Evolutionary conservation across 352 stramenopile genomes (phyloP).

Genomic region (Pythium catenulatum): DNA sequence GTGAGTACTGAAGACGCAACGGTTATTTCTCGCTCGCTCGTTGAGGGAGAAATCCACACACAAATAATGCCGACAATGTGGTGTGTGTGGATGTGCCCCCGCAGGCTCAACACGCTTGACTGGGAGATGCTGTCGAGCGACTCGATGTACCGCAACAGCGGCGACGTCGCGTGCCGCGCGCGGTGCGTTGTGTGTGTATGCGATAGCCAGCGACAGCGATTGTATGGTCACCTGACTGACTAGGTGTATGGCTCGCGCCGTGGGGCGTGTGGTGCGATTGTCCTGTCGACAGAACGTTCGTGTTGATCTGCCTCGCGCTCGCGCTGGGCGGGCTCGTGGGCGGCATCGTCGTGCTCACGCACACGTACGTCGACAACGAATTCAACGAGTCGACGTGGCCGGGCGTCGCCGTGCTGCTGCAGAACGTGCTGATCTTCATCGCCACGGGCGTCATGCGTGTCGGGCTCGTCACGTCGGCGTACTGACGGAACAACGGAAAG

Average conservation of each 20-base stretch:
- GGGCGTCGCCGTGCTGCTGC: constrained; percentile 76
- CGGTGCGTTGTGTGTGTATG: no score
- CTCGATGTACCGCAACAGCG: constrained; percentile 68
- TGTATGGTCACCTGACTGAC: no score
- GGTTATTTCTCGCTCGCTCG: no score
- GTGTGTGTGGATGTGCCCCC: neutral
- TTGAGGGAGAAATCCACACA: neutral
- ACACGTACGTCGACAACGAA: constrained; percentile 77
- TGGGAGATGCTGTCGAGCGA: constrained; percentile 78
- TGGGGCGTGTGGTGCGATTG: no score
- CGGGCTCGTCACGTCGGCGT: constrained; percentile 64
- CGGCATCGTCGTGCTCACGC: constrained; percentile 79
- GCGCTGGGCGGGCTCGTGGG: constrained; percentile 67
- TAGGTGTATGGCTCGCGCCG: no score
- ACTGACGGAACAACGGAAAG: neutral
- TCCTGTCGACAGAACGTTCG: constrained; percentile 65
- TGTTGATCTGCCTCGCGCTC: constrained; percentile 76
- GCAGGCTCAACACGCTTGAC: constrained; percentile 79
- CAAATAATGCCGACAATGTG: no score
- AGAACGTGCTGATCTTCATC: constrained; percentile 80
- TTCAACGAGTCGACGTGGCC: constrained; percentile 80
- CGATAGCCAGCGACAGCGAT: neutral
- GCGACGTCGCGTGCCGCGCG: constrained; percentile 69
- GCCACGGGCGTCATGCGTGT: constrained; percentile 78
- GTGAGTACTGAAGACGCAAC: constrained; percentile 57